phyloP scores from a whole-genome alignment of 164 flowering plant species.

The Malania oleifera region DNA sequence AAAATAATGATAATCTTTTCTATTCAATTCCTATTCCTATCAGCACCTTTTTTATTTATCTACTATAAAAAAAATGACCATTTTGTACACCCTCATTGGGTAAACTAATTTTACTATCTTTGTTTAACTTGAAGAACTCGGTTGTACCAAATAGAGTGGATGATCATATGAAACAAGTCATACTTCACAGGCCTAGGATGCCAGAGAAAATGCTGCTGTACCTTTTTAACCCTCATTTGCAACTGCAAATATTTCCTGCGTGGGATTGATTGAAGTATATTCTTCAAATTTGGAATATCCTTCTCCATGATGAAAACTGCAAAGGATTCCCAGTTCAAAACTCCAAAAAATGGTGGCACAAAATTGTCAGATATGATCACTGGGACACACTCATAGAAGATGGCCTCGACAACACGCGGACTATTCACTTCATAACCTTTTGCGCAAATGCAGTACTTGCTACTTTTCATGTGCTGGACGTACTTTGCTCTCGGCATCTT shows the following conservation, averaged over 20 bases:
- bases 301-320: slow-evolving; percentile 61
- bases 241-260: slow-evolving; percentile 32
- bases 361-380: slow-evolving; percentile 78
- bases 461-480: slow-evolving; percentile 55
- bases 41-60: too few species aligned
- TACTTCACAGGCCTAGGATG: slow-evolving; percentile 47
- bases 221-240: slow-evolving; percentile 56
- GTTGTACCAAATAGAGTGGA: slow-evolving; percentile 59
- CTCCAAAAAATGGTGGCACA: slow-evolving; percentile 70
- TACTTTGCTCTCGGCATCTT: slow-evolving; percentile 38
- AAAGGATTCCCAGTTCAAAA: slow-evolving; percentile 72
- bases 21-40: too few species aligned
- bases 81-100: too few species aligned
- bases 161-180: slow-evolving; percentile 64
- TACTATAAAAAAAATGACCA: too few species aligned
- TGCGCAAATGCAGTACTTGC: slow-evolving; percentile 73
- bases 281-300: slow-evolving; percentile 66
- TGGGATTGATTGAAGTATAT: slow-evolving; percentile 51
- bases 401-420: slow-evolving; percentile 75
- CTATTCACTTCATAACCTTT: slow-evolving; percentile 74
- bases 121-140: slow-evolving; percentile 32
- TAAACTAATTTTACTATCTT: too few species aligned
- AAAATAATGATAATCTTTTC: too few species aligned
- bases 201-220: slow-evolving; percentile 64
- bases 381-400: slow-evolving; percentile 66